A percentile compares a stretch with the other conserved stretches of the same genome.
Conservation (phyloP, 257 asterid species). For the Galeopsis tetrahit region DNA sequence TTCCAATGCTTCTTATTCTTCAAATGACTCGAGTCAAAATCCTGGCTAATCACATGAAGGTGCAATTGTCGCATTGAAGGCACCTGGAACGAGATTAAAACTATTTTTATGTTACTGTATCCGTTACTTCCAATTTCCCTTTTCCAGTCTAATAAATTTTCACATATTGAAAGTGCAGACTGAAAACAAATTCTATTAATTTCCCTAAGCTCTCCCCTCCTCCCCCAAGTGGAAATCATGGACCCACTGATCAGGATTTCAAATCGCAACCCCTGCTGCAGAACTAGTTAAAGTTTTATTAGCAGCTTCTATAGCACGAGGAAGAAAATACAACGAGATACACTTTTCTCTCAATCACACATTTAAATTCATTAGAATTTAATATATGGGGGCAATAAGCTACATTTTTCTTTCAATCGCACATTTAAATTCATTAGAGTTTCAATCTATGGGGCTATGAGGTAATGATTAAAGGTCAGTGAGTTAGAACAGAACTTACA, state of each 20-base stretch:
- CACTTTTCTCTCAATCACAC: neutral
- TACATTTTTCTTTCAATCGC: neutral
- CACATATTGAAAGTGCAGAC: neutral
- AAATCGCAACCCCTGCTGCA: neutral
- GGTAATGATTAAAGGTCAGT: neutral
- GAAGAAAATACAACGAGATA: neutral
- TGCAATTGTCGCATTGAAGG: constrained; percentile 96
- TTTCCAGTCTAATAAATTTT: neutral
- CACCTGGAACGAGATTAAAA: constrained; percentile 45
- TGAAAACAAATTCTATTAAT: neutral
- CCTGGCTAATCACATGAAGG: constrained; percentile 94
- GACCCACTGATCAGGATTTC: too few relatives aligned
- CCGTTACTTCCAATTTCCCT: neutral
- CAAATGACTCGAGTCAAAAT: constrained; percentile 74
- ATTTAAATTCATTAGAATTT: constrained; percentile 2
- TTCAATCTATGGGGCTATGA: neutral
- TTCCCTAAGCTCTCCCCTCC: neutral
- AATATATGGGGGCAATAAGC: neutral
- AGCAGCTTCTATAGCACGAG: constrained; percentile 18
- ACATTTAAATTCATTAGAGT: constrained; percentile 6
- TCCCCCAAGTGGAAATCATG: neutral
- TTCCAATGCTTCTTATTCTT: constrained; percentile 96
- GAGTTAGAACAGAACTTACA: constrained; percentile 46
- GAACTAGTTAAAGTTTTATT: constrained; percentile 1
- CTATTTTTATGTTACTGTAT: neutral